phyloP scores from a whole-genome alignment of 257 asterid genomes.

The Rhazya stricta region DNA sequence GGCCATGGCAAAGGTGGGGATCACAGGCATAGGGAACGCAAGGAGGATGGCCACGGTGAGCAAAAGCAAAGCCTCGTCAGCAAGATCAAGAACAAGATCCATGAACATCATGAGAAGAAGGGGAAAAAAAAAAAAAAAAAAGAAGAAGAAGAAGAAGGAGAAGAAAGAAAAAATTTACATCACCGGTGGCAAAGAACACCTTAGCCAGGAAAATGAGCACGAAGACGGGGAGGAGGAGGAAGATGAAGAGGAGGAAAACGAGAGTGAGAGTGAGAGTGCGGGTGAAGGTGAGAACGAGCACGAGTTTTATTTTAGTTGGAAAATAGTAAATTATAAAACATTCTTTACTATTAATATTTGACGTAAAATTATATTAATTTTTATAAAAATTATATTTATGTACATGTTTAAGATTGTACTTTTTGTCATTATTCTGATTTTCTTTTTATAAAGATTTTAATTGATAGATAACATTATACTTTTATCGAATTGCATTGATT shows the following conservation, averaged over 20 bases:
- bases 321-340: too few species aligned
- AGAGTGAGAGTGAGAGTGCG: not conserved
- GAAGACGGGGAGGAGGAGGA: not conserved
- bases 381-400: too few species aligned
- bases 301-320: too few species aligned
- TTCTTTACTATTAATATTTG: too few species aligned
- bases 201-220: not conserved
- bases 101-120: slow-evolving; percentile 3
- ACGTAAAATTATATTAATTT: too few species aligned
- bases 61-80: not conserved
- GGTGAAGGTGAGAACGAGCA: not conserved
- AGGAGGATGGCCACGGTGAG: not conserved
- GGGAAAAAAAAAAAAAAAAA: too few species aligned
- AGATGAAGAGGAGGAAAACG: not conserved
- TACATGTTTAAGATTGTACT: too few species aligned
- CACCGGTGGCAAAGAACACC: not conserved
- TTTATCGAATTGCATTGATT: too few species aligned
- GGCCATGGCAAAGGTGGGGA: slow-evolving; percentile 1
- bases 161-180: not conserved
- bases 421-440: too few species aligned
- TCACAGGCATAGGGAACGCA: too few species aligned
- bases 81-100: slow-evolving; percentile 7
- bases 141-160: not conserved
- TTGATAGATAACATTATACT: too few species aligned
- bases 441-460: too few species aligned